Evolutionary conservation across 345 rosid species (phyloP).

Genomic region (Euphorbia peplus): DNA sequence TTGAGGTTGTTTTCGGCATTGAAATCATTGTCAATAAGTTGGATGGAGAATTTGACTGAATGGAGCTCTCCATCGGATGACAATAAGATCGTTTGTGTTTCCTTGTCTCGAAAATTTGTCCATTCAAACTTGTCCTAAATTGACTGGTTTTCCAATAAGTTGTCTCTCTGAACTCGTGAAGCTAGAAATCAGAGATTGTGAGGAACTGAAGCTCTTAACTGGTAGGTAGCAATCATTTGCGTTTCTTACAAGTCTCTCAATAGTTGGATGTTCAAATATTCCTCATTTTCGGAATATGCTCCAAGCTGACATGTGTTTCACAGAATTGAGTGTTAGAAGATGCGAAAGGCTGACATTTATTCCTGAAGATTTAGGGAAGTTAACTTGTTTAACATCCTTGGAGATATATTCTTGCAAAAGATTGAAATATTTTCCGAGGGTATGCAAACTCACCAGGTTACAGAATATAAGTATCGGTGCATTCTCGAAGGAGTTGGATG

Average conservation of each 20-base stretch:
- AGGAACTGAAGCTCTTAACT: neutral
- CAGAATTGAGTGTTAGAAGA: neutral
- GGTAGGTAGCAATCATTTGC: neutral
- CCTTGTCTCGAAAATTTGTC: slow-evolving; percentile 13
- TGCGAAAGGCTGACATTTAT: neutral
- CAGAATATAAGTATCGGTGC: neutral
- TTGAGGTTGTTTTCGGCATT: neutral
- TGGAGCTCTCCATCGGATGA: neutral
- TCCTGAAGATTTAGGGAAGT: neutral
- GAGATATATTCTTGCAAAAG: neutral
- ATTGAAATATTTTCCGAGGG: neutral
- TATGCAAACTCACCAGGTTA: neutral
- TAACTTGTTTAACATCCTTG: neutral
- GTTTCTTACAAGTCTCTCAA: neutral
- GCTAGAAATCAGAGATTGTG: neutral
- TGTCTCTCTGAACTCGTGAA: neutral
- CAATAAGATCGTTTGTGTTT: neutral
- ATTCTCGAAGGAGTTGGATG: no score
- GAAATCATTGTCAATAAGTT: neutral
- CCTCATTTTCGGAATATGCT: neutral
- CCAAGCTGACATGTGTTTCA: neutral
- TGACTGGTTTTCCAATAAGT: slow-evolving; percentile 1
- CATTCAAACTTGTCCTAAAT: neutral
- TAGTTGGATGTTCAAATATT: neutral
- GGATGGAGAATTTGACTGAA: neutral